Percentiles rank a stretch among this genome's conserved stretches.
phyloP scores from a whole-genome alignment of 805 yeast species.

The Metschnikowia cubensis region DNA sequence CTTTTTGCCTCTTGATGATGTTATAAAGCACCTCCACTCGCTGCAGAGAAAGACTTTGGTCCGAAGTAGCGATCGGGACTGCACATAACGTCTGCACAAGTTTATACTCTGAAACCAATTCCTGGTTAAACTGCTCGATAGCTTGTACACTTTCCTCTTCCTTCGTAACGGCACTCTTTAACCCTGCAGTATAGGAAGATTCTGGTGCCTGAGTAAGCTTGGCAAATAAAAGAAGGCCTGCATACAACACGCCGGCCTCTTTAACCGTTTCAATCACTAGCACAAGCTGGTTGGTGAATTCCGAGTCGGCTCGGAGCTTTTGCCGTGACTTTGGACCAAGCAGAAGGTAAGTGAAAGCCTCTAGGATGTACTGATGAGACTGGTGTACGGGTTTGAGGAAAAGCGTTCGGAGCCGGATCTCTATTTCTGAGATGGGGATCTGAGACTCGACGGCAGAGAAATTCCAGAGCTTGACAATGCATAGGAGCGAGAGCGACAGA shows the following conservation, averaged over 20 bases:
- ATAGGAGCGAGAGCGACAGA: constrained; percentile 13
- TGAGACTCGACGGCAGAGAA: constrained; percentile 15
- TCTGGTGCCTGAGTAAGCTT: constrained; percentile 32
- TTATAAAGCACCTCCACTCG: constrained; percentile 31
- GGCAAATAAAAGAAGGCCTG: constrained; percentile 38
- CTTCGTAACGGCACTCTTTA: constrained; percentile 29
- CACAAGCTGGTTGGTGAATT: constrained; percentile 11
- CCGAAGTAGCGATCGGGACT: neutral
- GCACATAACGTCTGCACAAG: constrained; percentile 14
- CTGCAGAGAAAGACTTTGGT: neutral
- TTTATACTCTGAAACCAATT: constrained; percentile 24
- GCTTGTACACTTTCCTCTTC: constrained; percentile 23
- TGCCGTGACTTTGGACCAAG: constrained; percentile 10
- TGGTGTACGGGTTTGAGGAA: constrained; percentile 1
- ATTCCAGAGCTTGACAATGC: constrained; percentile 19
- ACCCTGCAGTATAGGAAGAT: constrained; percentile 15
- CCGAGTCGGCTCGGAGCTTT: constrained; percentile 12
- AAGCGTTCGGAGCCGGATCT: constrained; percentile 2
- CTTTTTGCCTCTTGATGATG: constrained; percentile 27
- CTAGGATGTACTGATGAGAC: constrained; percentile 6
- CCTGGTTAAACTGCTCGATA: constrained; percentile 30
- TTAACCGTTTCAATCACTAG: constrained; percentile 12
- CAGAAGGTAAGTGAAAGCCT: constrained; percentile 15
- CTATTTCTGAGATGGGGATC: constrained; percentile 12
- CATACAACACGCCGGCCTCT: constrained; percentile 29